These are phyloP conservation scores for Gyrodon lividus DNA, from an alignment of 768 basidiomycete genomes.

Conservation along the genomic window DNA sequence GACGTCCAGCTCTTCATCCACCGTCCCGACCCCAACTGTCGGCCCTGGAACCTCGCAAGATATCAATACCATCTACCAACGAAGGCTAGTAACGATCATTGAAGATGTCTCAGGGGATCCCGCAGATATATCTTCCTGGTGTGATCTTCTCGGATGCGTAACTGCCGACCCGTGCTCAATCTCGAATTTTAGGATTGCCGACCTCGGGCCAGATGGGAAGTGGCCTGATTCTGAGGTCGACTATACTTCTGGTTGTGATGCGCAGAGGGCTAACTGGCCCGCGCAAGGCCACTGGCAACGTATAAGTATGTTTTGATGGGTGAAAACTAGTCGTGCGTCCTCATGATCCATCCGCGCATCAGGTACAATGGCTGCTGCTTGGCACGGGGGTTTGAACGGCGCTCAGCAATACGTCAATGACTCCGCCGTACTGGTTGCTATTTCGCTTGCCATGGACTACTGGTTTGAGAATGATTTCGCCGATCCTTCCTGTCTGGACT, in stretches of 20 bases:
- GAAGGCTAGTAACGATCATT: constrained; percentile 44
- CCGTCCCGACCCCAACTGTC: neutral
- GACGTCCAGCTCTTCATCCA: neutral
- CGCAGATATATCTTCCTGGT: constrained; percentile 25
- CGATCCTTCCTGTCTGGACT: constrained; percentile 50
- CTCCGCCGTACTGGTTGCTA: constrained; percentile 38
- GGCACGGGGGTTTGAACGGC: constrained; percentile 49
- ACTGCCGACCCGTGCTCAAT: neutral
- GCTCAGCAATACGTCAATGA: constrained; percentile 44
- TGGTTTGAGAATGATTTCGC: constrained; percentile 66
- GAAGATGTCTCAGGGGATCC: constrained; percentile 34
- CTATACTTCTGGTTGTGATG: constrained; percentile 62
- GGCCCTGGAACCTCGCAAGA: constrained; percentile 26
- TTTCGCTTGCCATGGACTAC: constrained; percentile 52
- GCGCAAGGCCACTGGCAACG: constrained; percentile 59
- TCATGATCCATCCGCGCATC: neutral
- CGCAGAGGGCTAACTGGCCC: constrained; percentile 68
- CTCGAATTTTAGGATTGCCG: constrained; percentile 40
- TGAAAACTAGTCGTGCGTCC: neutral
- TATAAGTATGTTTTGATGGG: constrained; percentile 37
- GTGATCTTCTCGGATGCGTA: constrained; percentile 3
- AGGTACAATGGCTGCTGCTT: constrained; percentile 57
- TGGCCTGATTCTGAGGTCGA: constrained; percentile 59
- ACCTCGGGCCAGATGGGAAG: constrained; percentile 47
- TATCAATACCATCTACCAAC: constrained; percentile 34